Conservation (phyloP, 495 filamentous ascomycete genomes). For the Tuber microsphaerosporum region DNA sequence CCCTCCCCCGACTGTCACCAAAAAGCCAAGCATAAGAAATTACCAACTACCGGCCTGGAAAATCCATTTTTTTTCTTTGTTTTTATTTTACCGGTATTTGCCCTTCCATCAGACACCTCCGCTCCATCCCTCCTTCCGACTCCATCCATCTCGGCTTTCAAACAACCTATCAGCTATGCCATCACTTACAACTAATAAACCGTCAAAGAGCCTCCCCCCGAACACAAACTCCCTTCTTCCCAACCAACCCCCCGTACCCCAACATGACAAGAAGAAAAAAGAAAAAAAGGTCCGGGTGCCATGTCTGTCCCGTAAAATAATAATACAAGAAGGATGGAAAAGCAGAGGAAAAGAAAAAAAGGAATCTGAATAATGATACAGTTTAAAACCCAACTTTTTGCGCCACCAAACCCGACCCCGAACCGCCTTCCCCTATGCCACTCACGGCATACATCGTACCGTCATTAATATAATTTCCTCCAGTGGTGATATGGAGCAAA, state of each 20-base stretch:
- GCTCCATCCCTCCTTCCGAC: background rate
- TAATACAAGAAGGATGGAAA: conserved; percentile 8
- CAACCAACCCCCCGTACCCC: background rate
- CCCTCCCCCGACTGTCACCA: background rate
- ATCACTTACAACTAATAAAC: conserved; percentile 12
- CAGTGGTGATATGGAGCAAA: background rate
- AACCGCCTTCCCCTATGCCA: background rate
- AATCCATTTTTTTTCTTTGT: background rate
- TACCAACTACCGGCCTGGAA: background rate
- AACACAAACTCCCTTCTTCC: conserved; percentile 9
- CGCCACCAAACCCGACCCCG: background rate
- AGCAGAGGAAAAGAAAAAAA: background rate
- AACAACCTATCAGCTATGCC: conserved; percentile 10
- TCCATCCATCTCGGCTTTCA: background rate
- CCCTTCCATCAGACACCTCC: background rate
- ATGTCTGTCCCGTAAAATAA: conserved; percentile 22
- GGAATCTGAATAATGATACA: conserved; percentile 8
- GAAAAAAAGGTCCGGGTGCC: background rate
- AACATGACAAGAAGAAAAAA: conserved; percentile 1
- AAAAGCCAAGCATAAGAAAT: background rate
- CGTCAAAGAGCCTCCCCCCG: conserved; percentile 8
- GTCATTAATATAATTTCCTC: background rate
- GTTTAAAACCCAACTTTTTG: background rate
- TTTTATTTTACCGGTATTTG: background rate
- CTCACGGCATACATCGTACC: background rate